These are phyloP conservation scores for Musa itinerans DNA, from an alignment of 176 grass and related monocot species.

Conservation along the genomic window DNA sequence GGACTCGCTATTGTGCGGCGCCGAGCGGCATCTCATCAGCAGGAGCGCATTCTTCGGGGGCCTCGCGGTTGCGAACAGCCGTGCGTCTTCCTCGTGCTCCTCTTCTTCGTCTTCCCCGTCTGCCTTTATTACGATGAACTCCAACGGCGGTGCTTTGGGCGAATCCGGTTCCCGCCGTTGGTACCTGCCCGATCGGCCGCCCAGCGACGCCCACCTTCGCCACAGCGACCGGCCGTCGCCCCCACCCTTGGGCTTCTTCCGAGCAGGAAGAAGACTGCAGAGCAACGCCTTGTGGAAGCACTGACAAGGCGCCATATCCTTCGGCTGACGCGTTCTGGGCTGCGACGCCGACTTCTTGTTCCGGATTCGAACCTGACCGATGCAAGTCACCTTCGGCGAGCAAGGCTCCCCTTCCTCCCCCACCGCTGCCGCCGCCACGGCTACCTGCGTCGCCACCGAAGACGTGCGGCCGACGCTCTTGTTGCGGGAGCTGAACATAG, in stretches of 20 bases:
- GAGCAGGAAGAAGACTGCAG: conserved; percentile 35
- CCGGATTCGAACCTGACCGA: background rate
- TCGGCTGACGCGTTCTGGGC: background rate
- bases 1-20: conserved; percentile 69
- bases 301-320: conserved; percentile 28
- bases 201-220: conserved; percentile 13
- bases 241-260: background rate
- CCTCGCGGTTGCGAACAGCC: conserved; percentile 24
- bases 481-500: background rate
- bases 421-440: background rate
- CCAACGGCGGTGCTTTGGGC: background rate
- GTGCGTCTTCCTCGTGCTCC: background rate
- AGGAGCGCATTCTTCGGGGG: conserved; percentile 92
- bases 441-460: background rate
- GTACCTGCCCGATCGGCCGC: conserved; percentile 18
- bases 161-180: background rate
- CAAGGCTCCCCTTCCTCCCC: conserved; percentile 4
- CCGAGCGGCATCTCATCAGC: conserved; percentile 88
- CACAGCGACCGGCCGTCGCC: conserved; percentile 5
- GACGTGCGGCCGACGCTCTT: background rate
- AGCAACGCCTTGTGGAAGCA: conserved; percentile 54
- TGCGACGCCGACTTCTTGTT: background rate
- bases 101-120: background rate
- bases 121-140: conserved; percentile 3
- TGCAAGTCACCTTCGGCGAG: background rate